Conservation (phyloP, 495 filamentous ascomycete species). For the Xylaria nigripes region DNA sequence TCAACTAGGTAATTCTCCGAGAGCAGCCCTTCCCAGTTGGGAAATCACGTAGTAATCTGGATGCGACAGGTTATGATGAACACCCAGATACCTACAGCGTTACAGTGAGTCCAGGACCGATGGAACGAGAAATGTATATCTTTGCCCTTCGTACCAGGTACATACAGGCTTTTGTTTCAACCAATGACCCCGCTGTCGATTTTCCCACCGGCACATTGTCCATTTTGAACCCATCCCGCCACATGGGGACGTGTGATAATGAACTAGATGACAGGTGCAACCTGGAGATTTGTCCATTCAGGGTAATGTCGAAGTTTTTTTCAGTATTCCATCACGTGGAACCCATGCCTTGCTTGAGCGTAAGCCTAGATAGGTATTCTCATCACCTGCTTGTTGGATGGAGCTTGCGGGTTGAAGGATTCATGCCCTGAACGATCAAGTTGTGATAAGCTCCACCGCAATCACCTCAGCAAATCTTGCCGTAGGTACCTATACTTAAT, state of each 20-base stretch:
- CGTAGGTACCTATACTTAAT: no score
- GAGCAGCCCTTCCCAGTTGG: not conserved
- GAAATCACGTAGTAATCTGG: not conserved
- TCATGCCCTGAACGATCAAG: not conserved
- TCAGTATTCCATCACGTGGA: not conserved
- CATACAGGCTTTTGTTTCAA: not conserved
- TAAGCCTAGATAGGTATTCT: not conserved
- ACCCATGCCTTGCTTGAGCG: not conserved
- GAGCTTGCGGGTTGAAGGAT: not conserved
- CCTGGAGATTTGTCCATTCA: not conserved
- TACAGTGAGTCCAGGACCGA: not conserved
- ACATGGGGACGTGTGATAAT: not conserved
- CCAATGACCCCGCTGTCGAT: not conserved
- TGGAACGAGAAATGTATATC: not conserved
- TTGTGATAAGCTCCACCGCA: not conserved
- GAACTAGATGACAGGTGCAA: not conserved
- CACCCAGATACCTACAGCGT: no score
- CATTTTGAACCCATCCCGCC: not conserved
- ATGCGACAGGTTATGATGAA: constrained; percentile 1
- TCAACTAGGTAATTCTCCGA: constrained; percentile 7
- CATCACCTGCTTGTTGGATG: not conserved
- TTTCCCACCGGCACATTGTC: not conserved
- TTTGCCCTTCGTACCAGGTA: no score
- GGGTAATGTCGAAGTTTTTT: not conserved
- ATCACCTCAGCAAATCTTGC: not conserved